Evolutionary conservation across 2,329 filamentous ascomycete species (phyloP), one percentile per base, ranked within the genome.

Genomic region (Xylariaceae sp.): DNA sequence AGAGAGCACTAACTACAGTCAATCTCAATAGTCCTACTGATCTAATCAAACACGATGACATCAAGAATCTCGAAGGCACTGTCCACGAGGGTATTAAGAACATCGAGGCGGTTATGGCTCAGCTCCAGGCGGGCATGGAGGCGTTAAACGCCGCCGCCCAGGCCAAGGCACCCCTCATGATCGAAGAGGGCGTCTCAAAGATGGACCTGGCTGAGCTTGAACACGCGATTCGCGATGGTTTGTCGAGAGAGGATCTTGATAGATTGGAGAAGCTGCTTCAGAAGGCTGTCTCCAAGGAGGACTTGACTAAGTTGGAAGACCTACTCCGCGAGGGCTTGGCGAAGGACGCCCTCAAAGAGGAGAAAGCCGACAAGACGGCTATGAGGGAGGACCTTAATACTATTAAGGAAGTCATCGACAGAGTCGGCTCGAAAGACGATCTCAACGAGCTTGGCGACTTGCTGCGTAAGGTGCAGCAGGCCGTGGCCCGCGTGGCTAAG

Each of bases 121-220:
- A 96, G 69, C 81, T 97, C 8, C 84, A 89, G 39, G 85, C 86
- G 73, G 96, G 96, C 77, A 83, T 97, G 30, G 92, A 97, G 65
- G 81, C 86, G 5, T 83, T 94, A 68, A 88, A 90, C 63, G 75
- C 78, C 4, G 76, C 82, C 74, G 75, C 7, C 75, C 79, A 18
- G 44, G 13, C 9, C 4, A 30, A 30, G 23, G 1, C 34, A 15
- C 69, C 74, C 4, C 72, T 77, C 23, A 74, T 73, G 48, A 67
- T 74, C 11, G 67, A 67, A 59, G 15, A 65, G 53, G 77, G 78
- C 55, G 69, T 69, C 63, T 82, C 59, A 71, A 80, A 58, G 45
- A 55, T 56, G 8, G 60, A 60, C 34, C 30, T 62, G 11, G 49
- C 51, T 5, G 68, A 71, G 23, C 73, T 81, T 73, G 82, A 86